Conservation (phyloP, 2,329 filamentous ascomycete genomes). For the Scedosporium boydii region DNA sequence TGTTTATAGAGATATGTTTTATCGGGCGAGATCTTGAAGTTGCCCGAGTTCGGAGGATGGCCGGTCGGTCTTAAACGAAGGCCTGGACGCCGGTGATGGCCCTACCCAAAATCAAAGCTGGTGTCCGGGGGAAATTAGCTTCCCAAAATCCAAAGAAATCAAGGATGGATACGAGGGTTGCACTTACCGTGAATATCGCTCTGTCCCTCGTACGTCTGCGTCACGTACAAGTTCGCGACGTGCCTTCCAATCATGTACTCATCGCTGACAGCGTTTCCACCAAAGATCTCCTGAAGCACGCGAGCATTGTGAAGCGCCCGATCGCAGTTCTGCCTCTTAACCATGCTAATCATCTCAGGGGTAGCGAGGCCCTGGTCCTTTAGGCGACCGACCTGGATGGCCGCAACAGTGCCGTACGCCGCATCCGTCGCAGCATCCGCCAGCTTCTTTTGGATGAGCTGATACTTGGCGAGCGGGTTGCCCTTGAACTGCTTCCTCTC, state of each 20-base stretch:
- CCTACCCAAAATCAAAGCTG: constrained; percentile 59
- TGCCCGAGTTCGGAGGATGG: neutral
- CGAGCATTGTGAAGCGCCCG: constrained; percentile 71
- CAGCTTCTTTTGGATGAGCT: constrained; percentile 96
- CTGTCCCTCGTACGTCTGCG: constrained; percentile 96
- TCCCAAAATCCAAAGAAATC: neutral
- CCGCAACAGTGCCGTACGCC: constrained; percentile 81
- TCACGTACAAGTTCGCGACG: constrained; percentile 92
- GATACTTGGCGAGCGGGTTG: constrained; percentile 91
- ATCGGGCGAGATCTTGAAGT: neutral
- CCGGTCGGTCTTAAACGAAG: constrained; percentile 37
- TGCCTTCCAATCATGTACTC: constrained; percentile 94
- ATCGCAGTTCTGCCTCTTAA: constrained; percentile 98
- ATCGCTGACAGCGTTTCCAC: constrained; percentile 95
- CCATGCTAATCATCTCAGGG: constrained; percentile 94
- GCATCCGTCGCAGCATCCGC: constrained; percentile 87
- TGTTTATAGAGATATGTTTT: neutral
- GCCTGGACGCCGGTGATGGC: constrained; percentile 70
- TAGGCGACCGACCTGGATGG: constrained; percentile 80
- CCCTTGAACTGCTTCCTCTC: constrained; percentile 89
- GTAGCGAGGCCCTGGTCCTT: constrained; percentile 84
- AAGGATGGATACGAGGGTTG: neutral
- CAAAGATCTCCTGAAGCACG: constrained; percentile 86
- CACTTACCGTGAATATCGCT: constrained; percentile 70
- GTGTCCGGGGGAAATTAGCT: constrained; percentile 10